These are phyloP conservation scores for Psidium guajava DNA, from an alignment of 345 rosid species.

Conservation along the genomic window DNA sequence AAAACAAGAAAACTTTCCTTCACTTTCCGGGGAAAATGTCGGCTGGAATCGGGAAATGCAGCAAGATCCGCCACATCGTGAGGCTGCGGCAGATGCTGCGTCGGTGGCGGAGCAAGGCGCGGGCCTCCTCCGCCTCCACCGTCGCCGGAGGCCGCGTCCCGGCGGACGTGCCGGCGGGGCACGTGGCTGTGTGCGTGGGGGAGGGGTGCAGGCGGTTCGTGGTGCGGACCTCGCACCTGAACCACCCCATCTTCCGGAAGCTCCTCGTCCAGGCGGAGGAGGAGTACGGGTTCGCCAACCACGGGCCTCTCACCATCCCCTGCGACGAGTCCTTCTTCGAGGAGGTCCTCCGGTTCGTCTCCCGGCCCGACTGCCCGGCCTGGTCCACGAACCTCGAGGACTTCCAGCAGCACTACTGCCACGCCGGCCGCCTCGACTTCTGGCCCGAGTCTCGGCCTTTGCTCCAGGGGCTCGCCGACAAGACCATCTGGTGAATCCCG, in stretches of 20 bases:
- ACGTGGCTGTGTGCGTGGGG: conserved; percentile 84
- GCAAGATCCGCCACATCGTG: conserved; percentile 91
- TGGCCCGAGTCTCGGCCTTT: conserved; percentile 77
- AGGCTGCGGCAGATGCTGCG: conserved; percentile 77
- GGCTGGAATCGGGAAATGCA: conserved; percentile 56
- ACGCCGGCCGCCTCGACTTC: conserved; percentile 38
- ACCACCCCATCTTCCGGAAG: conserved; percentile 71
- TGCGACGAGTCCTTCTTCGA: conserved; percentile 86
- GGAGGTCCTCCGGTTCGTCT: conserved; percentile 59
- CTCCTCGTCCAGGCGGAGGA: conserved; percentile 72
- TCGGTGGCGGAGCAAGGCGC: conserved; percentile 84
- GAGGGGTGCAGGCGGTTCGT: conserved; percentile 54
- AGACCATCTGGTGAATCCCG: conserved; percentile 30
- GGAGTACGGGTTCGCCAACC: conserved; percentile 73
- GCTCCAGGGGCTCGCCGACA: conserved; percentile 44
- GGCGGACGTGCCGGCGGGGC: conserved; percentile 91
- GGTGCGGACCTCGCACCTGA: conserved; percentile 77
- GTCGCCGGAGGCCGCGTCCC: conserved; percentile 18
- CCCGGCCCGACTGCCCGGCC: conserved; percentile 42
- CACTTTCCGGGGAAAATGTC: conserved; percentile 29
- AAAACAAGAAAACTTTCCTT: background rate
- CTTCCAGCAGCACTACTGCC: conserved; percentile 42
- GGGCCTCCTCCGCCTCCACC: conserved; percentile 26
- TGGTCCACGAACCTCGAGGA: conserved; percentile 46
- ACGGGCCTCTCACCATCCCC: conserved; percentile 79